Evolutionary conservation across 2,329 filamentous ascomycete genomes (phyloP).

Genomic region (Dactylonectria macrodidyma): DNA sequence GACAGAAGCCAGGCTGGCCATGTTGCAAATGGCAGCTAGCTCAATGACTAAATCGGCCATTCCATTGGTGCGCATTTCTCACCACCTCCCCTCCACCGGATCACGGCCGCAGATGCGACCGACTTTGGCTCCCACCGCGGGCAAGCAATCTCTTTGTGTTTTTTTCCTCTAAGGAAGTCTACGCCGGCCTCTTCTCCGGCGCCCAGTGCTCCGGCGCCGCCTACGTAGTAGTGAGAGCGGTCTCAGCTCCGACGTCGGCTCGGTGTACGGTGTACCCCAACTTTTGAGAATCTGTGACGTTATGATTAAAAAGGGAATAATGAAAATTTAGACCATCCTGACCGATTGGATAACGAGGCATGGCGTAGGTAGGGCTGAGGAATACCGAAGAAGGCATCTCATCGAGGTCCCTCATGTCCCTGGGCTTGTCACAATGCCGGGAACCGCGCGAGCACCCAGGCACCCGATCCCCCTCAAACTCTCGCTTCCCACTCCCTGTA

Average conservation of each 20-base stretch:
- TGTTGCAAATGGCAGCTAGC: constrained; percentile 39
- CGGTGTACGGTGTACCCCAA: constrained; percentile 39
- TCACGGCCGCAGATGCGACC: constrained; percentile 35
- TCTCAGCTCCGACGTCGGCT: constrained; percentile 46
- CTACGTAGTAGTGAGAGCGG: constrained; percentile 3
- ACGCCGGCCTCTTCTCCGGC: constrained; percentile 33
- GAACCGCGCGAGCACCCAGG: constrained; percentile 8
- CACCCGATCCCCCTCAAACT: constrained; percentile 1
- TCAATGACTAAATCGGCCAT: constrained; percentile 39
- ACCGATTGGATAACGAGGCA: constrained; percentile 28
- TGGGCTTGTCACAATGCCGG: constrained; percentile 10
- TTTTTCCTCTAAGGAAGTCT: constrained; percentile 30
- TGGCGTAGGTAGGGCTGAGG: constrained; percentile 41
- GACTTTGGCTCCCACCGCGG: constrained; percentile 14
- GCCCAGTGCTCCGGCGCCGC: constrained; percentile 11
- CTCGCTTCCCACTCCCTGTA: constrained; percentile 8
- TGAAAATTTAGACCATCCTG: constrained; percentile 13
- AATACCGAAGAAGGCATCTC: constrained; percentile 39
- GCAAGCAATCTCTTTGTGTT: constrained; percentile 14
- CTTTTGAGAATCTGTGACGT: constrained; percentile 27
- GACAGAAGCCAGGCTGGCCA: constrained; percentile 26
- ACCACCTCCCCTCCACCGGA: constrained; percentile 23
- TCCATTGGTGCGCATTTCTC: constrained; percentile 49
- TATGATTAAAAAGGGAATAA: constrained; percentile 34
- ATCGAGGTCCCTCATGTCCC: neutral